phyloP scores from a whole-genome alignment of 1,284 basidiomycete species.

The Neotropicomus parvogracilis region DNA sequence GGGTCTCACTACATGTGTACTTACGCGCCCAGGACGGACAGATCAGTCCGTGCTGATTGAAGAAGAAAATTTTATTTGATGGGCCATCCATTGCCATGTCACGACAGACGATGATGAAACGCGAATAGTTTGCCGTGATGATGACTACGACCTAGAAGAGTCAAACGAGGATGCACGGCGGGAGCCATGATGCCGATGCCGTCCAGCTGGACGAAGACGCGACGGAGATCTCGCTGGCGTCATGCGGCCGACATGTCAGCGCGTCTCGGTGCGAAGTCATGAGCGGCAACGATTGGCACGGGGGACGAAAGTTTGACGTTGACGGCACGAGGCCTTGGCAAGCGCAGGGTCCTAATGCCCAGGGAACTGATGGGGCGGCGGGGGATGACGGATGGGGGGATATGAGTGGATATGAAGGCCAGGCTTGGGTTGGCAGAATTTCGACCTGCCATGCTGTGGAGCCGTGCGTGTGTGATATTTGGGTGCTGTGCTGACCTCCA shows the following conservation, averaged over 20 bases:
- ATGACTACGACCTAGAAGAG: constrained; percentile 4
- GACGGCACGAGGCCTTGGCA: constrained; percentile 7
- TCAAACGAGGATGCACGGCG: constrained; percentile 13
- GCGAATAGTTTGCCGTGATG: neutral
- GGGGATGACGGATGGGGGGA: too few relatives aligned
- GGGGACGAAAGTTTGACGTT: constrained; percentile 3
- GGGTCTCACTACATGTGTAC: too few relatives aligned
- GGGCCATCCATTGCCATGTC: neutral
- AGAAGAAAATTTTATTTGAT: constrained; percentile 4
- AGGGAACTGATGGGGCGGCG: neutral
- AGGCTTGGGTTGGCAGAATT: too few relatives aligned
- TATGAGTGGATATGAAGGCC: too few relatives aligned
- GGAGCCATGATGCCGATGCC: neutral
- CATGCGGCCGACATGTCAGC: neutral
- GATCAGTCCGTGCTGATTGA: constrained; percentile 9
- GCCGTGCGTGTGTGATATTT: constrained; percentile 17
- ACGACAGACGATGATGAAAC: constrained; percentile 3
- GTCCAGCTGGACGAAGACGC: neutral
- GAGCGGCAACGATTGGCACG: neutral
- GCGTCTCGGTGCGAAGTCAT: neutral
- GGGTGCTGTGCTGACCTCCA: constrained; percentile 30
- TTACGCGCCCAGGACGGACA: constrained; percentile 6
- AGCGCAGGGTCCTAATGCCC: constrained; percentile 1
- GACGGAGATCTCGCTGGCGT: constrained; percentile 5
- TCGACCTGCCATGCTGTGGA: constrained; percentile 26